These are phyloP conservation scores for Eimeria praecox DNA, from an alignment of 169 alveolate genomes.

Conservation along the genomic window DNA sequence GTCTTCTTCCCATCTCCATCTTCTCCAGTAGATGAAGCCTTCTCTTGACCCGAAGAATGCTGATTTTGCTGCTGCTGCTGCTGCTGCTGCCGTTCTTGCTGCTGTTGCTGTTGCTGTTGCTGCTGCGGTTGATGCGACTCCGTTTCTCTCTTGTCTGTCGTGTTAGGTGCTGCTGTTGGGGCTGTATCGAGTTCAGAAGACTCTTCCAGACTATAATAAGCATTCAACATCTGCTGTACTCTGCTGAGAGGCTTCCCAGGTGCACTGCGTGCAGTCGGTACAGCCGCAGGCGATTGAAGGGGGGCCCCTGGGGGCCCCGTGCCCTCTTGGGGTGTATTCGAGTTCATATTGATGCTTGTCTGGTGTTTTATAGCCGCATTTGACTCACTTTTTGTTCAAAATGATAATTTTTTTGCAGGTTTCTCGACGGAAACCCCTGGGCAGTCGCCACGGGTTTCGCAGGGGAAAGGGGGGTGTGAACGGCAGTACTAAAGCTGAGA, in stretches of 20 bases:
- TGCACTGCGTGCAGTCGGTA: not conserved
- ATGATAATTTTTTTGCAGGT: not conserved
- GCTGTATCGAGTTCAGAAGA: not conserved
- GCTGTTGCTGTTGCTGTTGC: not conserved
- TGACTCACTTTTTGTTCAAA: not conserved
- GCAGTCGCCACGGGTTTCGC: not conserved
- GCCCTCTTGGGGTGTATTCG: not conserved
- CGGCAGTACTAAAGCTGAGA: not conserved
- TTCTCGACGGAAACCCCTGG: not conserved
- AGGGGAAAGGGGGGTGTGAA: not conserved
- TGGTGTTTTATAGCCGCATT: not conserved
- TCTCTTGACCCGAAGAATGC: not conserved
- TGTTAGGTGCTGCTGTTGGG: not conserved
- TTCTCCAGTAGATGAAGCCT: not conserved
- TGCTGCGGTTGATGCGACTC: not conserved
- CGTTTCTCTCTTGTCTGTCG: not conserved
- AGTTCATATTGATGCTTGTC: not conserved
- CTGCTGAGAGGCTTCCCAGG: slow-evolving; percentile 48
- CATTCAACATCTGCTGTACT: slow-evolving; percentile 46
- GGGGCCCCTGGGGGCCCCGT: not conserved
- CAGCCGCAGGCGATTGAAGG: slow-evolving; percentile 6
- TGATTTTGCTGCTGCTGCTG: not conserved
- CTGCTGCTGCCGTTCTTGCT: not conserved
- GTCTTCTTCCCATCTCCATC: not conserved
- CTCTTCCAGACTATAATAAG: slow-evolving; percentile 33